Evolutionary conservation across 805 yeast species (phyloP), one percentile per base, ranked within the genome.

Genomic region (Cyberlindnera xishuangbannaensis): DNA sequence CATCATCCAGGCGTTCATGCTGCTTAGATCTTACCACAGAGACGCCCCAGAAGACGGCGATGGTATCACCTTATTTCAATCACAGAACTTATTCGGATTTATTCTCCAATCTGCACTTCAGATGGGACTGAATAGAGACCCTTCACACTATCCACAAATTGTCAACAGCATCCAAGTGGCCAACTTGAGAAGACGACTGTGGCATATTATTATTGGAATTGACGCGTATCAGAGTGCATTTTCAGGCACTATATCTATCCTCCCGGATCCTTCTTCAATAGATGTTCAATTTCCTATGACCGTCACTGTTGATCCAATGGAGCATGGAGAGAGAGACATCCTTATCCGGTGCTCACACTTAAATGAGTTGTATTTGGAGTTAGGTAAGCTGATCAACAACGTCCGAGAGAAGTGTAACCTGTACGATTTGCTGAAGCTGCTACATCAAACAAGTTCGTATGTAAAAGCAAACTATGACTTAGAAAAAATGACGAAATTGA

Each of bases 101-200:
- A 47, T 63, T 5, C 38, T 61, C 5, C 73, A 69, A 34, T 62
- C 65, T 57, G 71, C 72, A 0, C 39, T 61, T 14, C 50, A 62
- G 4, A 44, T 70, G 37, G 77, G 76, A 0, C 45, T 72, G 24
- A 57, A 71, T 41, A 50, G 72, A 30, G 78, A 72, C 27, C 76
- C 76, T 0, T 47, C 44, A 12, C 38, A 39, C 7, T 57, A 42
- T 17, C 7, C 30, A 18, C 51, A 35, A 40, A 35, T 31, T 2
- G 15, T n/a, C 1, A 32, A 29, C 13, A 31, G 44, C 32, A 9
- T 30, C 10, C n/a, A 15, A 7, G 41, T 30, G 13, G 27, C 37
- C 1, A 42, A 47, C 20, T 15, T 45, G 15, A 38, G 50, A 34
- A 39, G 53, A 32, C 27, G 43, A 3, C 4, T 48, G 10, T 48